Base-by-base conservation (phyloP, 208 protist genomes). In the Acanthamoeba culbertsoni region DNA sequence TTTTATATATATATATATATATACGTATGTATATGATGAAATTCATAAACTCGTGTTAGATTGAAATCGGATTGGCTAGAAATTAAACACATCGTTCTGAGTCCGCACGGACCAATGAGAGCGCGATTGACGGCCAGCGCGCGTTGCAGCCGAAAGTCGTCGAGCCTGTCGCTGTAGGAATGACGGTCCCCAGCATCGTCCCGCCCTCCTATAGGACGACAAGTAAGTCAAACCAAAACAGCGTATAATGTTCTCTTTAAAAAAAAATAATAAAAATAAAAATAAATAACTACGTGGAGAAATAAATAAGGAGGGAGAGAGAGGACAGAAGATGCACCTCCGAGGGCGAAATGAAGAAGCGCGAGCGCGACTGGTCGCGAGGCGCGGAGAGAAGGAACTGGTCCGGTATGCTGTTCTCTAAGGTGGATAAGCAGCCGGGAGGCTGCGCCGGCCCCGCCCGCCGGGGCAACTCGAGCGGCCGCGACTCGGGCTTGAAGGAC, bases 41-140 rank as follows among this genome's bases (percentile, higher is more conserved):
- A n/a, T n/a, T n/a, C n/a, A n/a, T 88, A 14, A 35, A 33, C 18
- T 23, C 12, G 14, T 20, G 14, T 55, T 12, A 4, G 2, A 26
- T 2, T 55, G 5, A 31, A 86, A 48, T 55, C 2, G 4, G 43
- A 18, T 10, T 40, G 4, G 3, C n/a, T 35, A 28, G 26, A 62
- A 48, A 62, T 2, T 28, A 55, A 42, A 75, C 26, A n/a, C 28
- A 45, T 68, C n/a, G n/a, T n/a, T n/a, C n/a, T n/a, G n/a, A n/a
- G n/a, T n/a, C n/a, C n/a, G n/a, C n/a, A n/a, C n/a, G n/a, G n/a
- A 89, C 79, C 79, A 31, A 68, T 89, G 23, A 89, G 55, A 4
- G 40, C 20, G 51, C 51, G 79, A 31, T 89, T 89, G 12, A 48
- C 63, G 79, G 46, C 53, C 18, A 89, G 53, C 8, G 79, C 55